Evolutionary conservation across 495 filamentous ascomycete genomes (phyloP), one percentile per base, ranked within the genome.

Genomic region (Arthonia radiata): DNA sequence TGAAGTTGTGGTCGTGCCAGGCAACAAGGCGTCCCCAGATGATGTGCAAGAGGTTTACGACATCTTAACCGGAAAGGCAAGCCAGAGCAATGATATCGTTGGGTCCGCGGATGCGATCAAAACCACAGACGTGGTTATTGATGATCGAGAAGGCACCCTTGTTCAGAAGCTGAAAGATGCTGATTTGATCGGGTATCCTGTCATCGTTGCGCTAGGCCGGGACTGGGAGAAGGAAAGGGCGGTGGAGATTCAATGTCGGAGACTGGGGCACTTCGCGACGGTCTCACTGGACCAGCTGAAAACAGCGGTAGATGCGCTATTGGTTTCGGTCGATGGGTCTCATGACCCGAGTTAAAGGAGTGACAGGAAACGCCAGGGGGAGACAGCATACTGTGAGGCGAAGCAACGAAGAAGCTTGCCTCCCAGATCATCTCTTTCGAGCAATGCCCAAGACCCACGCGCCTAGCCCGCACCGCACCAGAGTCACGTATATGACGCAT

Each of bases 141-240:
- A 94, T 45, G 83, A 93, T 41, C 63, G 83, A 10, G 38, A 56
- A 18, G 63, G 59, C 36, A 48, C 60, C 4, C 47, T 83, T 25
- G 64, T 67, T 10, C 92, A 76, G 77, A 91, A 83, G 41, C 49
- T 94, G 29, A 64, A 57, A 2, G 83, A 94, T 48, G 83, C 83
- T 2, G 81, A 92, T 42, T 38, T 86, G 27, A 62, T 91, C 32
- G 83, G 83, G 8, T 90, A 81, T 44, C 83, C 83, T 0, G 48
- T 94, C 9, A 58, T 89, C 13, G 49, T 89, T 1, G 52, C 89
- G 10, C 50, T 91, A 18, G 83, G 83, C 3, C 70, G 62, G 33
- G 55, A 50, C 11, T 92, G 82, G 81, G 58, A 45, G 36, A 53
- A 58, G 13, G 53, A 62, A 4, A 52, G 53, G 26, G 50, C 53